These are phyloP conservation scores for Polyrhizophydium stewartii DNA, from an alignment of 371 early-diverging fungal genomes.

Conservation along the genomic window DNA sequence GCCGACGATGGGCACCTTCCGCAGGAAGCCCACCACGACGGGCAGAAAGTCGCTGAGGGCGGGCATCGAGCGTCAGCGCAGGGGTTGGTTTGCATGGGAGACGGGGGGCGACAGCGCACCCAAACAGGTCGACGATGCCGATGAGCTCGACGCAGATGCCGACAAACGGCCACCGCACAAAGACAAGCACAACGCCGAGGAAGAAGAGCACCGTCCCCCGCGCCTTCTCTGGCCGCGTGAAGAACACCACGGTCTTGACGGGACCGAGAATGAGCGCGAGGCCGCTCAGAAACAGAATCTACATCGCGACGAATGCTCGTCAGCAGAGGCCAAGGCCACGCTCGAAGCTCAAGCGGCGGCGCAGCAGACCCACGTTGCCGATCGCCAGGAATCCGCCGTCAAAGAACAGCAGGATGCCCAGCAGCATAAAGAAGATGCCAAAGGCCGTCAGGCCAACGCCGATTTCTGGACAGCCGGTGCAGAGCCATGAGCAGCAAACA, in stretches of 20 bases:
- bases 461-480: too few relatives aligned
- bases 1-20: constrained; percentile 87
- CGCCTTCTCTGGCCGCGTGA: constrained; percentile 71
- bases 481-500: too few relatives aligned
- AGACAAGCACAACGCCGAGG: constrained; percentile 84
- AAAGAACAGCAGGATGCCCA: constrained; percentile 90
- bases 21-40: constrained; percentile 78
- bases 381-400: constrained; percentile 94
- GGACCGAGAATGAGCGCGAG: constrained; percentile 84
- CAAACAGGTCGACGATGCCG: constrained; percentile 95
- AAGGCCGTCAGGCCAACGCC: constrained; percentile 95
- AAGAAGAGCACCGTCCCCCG: constrained; percentile 88
- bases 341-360: too few relatives aligned
- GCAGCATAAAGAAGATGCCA: constrained; percentile 87
- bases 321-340: too few relatives aligned
- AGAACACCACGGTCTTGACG: constrained; percentile 76
- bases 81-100: not conserved
- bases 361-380: constrained; percentile 73
- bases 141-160: constrained; percentile 89
- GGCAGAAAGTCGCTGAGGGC: constrained; percentile 92
- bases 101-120: constrained; percentile 48
- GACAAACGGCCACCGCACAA: constrained; percentile 81
- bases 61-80: not conserved
- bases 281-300: constrained; percentile 90
- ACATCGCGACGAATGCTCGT: too few relatives aligned